Evolutionary conservation across 805 yeast genomes (phyloP).

Genomic region (Candida takata): DNA sequence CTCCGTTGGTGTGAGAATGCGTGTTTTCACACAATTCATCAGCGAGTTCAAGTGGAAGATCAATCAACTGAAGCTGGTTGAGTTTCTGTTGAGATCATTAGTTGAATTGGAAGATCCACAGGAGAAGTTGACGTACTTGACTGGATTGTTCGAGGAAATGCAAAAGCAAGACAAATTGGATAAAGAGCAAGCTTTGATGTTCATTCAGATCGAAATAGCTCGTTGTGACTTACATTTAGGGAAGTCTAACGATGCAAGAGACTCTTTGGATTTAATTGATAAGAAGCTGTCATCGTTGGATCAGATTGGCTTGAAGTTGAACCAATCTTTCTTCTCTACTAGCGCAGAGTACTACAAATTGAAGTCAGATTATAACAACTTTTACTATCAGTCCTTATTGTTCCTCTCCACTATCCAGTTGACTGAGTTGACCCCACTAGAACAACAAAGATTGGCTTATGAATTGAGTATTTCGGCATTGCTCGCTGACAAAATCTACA

Average conservation of each 20-base stretch:
- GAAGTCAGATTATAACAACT: conserved; percentile 72
- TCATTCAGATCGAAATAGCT: conserved; percentile 67
- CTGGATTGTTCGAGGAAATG: conserved; percentile 38
- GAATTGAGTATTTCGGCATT: conserved; percentile 83
- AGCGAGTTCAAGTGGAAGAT: conserved; percentile 58
- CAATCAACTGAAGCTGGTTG: conserved; percentile 73
- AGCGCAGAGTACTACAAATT: conserved; percentile 69
- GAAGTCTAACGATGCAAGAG: conserved; percentile 53
- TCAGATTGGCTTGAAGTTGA: conserved; percentile 54
- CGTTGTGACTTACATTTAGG: conserved; percentile 55
- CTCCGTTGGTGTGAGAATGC: conserved; percentile 49
- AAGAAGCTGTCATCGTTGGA: conserved; percentile 50
- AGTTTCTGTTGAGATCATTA: conserved; percentile 56
- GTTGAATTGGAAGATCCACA: conserved; percentile 32
- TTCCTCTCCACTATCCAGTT: conserved; percentile 70
- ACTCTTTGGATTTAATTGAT: conserved; percentile 55
- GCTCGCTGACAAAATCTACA: conserved; percentile 86
- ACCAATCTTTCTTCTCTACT: conserved; percentile 78
- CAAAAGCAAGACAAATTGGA: conserved; percentile 28
- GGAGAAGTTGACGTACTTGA: conserved; percentile 47
- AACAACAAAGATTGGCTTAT: conserved; percentile 49
- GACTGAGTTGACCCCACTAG: conserved; percentile 30
- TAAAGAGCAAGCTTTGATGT: conserved; percentile 48
- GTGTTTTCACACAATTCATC: conserved; percentile 67
- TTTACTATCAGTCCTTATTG: conserved; percentile 73